Evolutionary conservation across 441 rosid genomes (phyloP).

Genomic region (Melastoma candidum): DNA sequence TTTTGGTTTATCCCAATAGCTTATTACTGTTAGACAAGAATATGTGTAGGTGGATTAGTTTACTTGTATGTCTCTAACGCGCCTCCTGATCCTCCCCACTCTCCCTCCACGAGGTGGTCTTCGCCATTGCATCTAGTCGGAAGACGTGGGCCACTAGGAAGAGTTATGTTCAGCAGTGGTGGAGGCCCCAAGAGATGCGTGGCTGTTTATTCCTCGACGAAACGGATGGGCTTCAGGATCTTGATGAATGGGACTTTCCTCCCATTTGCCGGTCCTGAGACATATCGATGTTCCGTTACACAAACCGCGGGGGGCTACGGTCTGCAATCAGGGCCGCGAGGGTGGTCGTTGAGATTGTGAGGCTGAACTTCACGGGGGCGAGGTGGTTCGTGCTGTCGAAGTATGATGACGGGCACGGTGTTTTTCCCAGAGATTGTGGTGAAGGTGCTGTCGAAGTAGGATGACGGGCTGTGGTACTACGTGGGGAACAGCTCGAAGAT

Average conservation of each 20-base stretch:
- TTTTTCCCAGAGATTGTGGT: slow-evolving; percentile 67
- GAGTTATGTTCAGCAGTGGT: slow-evolving; percentile 3
- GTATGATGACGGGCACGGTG: slow-evolving; percentile 51
- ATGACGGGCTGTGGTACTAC: slow-evolving; percentile 72
- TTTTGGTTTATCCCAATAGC: no score
- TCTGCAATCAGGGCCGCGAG: slow-evolving; percentile 79
- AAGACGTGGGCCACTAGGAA: background rate
- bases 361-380: slow-evolving; percentile 40
- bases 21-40: no score
- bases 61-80: no score
- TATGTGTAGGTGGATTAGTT: no score
- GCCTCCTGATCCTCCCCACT: background rate
- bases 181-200: slow-evolving; percentile 1
- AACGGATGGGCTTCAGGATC: background rate
- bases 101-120: slow-evolving; percentile 2
- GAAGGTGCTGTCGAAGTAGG: slow-evolving; percentile 76
- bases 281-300: slow-evolving; percentile 67
- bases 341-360: slow-evolving; percentile 56
- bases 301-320: slow-evolving; percentile 41
- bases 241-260: background rate
- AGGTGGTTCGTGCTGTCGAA: slow-evolving; percentile 86
- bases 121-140: slow-evolving; percentile 5
- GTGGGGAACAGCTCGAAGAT: slow-evolving; percentile 76
- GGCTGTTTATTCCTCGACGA: slow-evolving; percentile 4
- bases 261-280: slow-evolving; percentile 28